These are phyloP conservation scores for Peronospora farinosa DNA, from an alignment of 352 stramenopile genomes.

Conservation along the genomic window DNA sequence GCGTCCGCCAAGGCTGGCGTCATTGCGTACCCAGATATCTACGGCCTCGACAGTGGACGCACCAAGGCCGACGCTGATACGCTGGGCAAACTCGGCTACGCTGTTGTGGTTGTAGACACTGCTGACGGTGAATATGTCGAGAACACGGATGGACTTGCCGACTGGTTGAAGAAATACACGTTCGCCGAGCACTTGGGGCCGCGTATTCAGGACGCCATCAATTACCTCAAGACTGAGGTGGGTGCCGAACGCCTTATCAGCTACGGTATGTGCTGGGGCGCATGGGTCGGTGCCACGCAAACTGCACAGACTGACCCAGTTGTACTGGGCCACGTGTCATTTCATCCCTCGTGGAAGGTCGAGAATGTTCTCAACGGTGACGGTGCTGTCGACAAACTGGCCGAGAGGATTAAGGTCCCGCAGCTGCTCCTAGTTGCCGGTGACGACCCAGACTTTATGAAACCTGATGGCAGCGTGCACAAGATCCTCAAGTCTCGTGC, in stretches of 20 bases:
- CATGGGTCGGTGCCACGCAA: slow-evolving; percentile 60
- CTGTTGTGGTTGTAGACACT: slow-evolving; percentile 67
- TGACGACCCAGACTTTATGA: slow-evolving; percentile 65
- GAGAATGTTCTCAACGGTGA: slow-evolving; percentile 76
- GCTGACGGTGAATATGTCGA: slow-evolving; percentile 59
- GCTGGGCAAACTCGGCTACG: slow-evolving; percentile 69
- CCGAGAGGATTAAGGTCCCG: slow-evolving; percentile 60
- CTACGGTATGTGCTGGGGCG: slow-evolving; percentile 83
- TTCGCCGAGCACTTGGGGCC: slow-evolving; percentile 41
- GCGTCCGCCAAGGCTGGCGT: slow-evolving; percentile 56
- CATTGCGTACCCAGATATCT: slow-evolving; percentile 72
- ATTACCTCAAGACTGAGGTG: slow-evolving; percentile 61
- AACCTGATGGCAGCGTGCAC: slow-evolving; percentile 60
- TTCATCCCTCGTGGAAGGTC: slow-evolving; percentile 72
- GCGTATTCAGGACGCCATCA: slow-evolving; percentile 66
- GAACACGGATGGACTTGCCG: slow-evolving; percentile 30
- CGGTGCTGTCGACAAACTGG: slow-evolving; percentile 60
- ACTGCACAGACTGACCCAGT: slow-evolving; percentile 38
- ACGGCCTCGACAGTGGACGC: slow-evolving; percentile 71
- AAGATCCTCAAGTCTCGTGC: slow-evolving; percentile 57
- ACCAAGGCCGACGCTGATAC: slow-evolving; percentile 70
- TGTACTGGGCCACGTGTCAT: slow-evolving; percentile 66
- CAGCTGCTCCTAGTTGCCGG: slow-evolving; percentile 64
- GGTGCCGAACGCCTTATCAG: slow-evolving; percentile 53
- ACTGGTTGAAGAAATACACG: slow-evolving; percentile 68